phyloP scores from a whole-genome alignment of 192 early-diverging fungal species.

The Backusella tuberculispora region DNA sequence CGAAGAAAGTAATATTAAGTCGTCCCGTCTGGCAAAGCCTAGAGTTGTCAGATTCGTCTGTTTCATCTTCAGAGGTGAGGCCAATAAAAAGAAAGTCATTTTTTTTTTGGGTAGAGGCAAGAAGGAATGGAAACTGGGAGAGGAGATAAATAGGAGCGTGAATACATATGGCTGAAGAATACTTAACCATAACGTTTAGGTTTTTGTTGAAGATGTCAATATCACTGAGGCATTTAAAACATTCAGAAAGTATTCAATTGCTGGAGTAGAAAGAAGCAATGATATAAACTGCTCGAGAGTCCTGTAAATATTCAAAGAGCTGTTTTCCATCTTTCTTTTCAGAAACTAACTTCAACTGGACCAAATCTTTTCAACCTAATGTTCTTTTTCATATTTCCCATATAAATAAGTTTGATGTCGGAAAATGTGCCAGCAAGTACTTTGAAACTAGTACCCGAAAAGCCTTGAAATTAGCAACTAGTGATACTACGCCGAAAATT shows the following conservation, averaged over 20 bases:
- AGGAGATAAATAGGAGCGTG: not conserved
- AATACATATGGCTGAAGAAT: not conserved
- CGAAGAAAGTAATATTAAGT: too few species aligned
- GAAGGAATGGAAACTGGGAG: not conserved
- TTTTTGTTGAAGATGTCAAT: not conserved
- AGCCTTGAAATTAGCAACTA: not conserved
- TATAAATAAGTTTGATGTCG: not conserved
- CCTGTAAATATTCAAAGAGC: constrained; percentile 14
- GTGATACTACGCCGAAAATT: not conserved
- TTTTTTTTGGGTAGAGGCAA: not conserved
- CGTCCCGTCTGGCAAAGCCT: too few species aligned
- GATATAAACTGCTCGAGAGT: not conserved
- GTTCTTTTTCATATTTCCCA: not conserved
- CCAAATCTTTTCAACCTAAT: not conserved
- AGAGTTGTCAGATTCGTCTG: not conserved
- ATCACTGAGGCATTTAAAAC: not conserved
- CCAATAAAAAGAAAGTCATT: not conserved
- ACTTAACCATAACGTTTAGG: not conserved
- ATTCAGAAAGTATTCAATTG: not conserved
- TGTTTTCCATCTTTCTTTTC: not conserved
- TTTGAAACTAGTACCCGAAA: not conserved
- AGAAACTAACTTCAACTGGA: not conserved
- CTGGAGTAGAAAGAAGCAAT: not conserved
- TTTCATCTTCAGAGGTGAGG: not conserved
- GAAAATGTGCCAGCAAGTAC: not conserved